Base-by-base conservation (phyloP, 2,329 filamentous ascomycete genomes). In the Daldinia sp. region DNA sequence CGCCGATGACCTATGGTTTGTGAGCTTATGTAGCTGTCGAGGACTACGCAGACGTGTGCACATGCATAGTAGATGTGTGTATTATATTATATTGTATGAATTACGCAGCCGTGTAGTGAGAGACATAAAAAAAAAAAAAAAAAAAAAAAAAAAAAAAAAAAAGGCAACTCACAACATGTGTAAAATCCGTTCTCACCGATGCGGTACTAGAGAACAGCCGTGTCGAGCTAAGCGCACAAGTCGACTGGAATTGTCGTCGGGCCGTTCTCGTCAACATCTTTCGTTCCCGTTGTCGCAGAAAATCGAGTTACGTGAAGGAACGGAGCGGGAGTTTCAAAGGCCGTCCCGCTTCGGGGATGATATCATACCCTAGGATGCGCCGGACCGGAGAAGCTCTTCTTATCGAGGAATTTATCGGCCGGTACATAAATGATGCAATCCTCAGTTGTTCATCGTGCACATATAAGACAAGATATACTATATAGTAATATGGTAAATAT, bases 1-100 rank as follows among this genome's bases (percentile, higher is more conserved):
- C 87, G 72, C 87, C 87, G 61, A 89, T 84, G 37, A 89, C 83
- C 83, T 88, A 28, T 30, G 4, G 26, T 9, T 15, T 60, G 60
- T 69, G 63, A 63, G 60, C 44, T 56, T n/a, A n/a, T n/a, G n/a
- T n/a, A 1, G 4, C 1, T 39, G 60, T 46, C 37, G 54, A 50
- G 62, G 13, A 46, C 42, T 56, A 20, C 26, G 5, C 30, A 26
- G 13, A n/a, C 30, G 23, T 50, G 15, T 3, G 9, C 15, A n/a
- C 60, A 28, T 26, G 33, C 23, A 44, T 33, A 15, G 44, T 28
- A 48, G 42, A 12, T 55, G 33, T 39, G 44, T 41, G n/a, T 20
- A 37, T 26, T 33, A 33, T 33, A 33, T 33, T 33, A 33, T 33
- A 33, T 33, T 33, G 30, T 33, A 33, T 33, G 30, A 33, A 33